phyloP scores from a whole-genome alignment of 176 grass and related monocot species.

The Poa pratensis region DNA sequence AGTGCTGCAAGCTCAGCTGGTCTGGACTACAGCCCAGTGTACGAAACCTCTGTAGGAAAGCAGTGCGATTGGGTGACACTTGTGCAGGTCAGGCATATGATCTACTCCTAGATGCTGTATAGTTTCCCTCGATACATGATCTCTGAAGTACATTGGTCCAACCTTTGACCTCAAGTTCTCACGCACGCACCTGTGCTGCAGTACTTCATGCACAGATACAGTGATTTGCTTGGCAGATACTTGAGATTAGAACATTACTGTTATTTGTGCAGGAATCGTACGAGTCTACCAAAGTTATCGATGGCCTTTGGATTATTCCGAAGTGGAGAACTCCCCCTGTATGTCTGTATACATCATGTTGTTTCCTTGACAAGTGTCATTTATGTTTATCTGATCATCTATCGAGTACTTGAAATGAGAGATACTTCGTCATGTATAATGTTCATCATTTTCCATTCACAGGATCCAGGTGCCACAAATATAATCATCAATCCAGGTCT shows the following conservation, averaged over 20 bases:
- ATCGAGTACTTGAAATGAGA: constrained; percentile 15
- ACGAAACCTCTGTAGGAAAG: constrained; percentile 71
- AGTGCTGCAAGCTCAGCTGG: constrained; percentile 59
- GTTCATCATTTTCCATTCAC: not conserved
- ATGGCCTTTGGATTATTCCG: constrained; percentile 94
- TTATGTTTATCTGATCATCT: not conserved
- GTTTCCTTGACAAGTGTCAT: not conserved
- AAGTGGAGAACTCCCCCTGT: constrained; percentile 81
- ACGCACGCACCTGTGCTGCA: not conserved
- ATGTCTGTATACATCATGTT: constrained; percentile 41
- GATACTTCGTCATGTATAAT: not conserved
- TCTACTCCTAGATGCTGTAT: not conserved
- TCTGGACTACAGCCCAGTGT: constrained; percentile 67
- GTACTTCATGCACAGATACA: not conserved
- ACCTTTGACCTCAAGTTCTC: not conserved
- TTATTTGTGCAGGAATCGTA: constrained; percentile 60
- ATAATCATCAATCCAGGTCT: constrained; percentile 92
- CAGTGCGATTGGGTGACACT: constrained; percentile 68
- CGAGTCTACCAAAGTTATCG: constrained; percentile 64
- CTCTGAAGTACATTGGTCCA: not conserved
- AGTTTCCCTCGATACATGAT: not conserved
- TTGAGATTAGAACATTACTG: constrained; percentile 23
- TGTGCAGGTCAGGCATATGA: constrained; percentile 58
- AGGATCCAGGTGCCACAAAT: constrained; percentile 84
- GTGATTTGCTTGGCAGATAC: constrained; percentile 12